Evolutionary conservation across 306 rosid genomes (phyloP), one percentile per base, ranked within the genome.

Genomic region (Ormosia semicastrata): DNA sequence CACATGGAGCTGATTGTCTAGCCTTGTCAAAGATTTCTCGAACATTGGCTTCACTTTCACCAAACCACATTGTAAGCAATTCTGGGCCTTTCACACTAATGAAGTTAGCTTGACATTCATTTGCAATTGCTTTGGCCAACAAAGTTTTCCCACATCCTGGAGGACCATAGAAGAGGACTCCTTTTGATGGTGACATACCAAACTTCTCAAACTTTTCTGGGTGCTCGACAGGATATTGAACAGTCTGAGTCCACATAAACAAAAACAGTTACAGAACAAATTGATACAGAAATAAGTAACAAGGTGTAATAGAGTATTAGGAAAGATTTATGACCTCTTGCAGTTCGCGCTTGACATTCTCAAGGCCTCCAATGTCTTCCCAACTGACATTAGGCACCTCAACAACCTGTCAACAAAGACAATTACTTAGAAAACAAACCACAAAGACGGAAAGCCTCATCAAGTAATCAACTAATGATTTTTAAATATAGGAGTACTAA

Each of bases 31-130:
- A 88, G 63, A 86, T 84, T 75, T 89, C 92, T 58, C 88, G 82
- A 75, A 89, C 92, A 84, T 89, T 86, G 77, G 92, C 92, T 79
- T 89, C 92, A 86, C 92, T 89, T 84, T 89, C 92, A 71, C 90
- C 92, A 84, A 89, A 86, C 90, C 92, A 89, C 92, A 89, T 86
- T 18, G 90, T 89, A 34, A 89, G 92, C 30, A 89, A 75, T 79
- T 88, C 89, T 3, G 89, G 91, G 6, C 91, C 91, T 53, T 88
- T 88, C 65, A 88, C 68, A 71, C 92, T 89, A 68, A 89, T 89
- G 78, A 89, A 89, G 80, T 89, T 89, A 7, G 92, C 92, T 76
- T 89, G 87, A 49, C 90, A 86, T 86, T 89, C 88, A 72, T 86
- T 86, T 18, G 92, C 90, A 56, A 89, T 89, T 66, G 88, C 92